A percentile compares a stretch with the other conserved stretches of the same genome.
Conservation (phyloP, 768 basidiomycete species). For the Serendipita sp. region DNA sequence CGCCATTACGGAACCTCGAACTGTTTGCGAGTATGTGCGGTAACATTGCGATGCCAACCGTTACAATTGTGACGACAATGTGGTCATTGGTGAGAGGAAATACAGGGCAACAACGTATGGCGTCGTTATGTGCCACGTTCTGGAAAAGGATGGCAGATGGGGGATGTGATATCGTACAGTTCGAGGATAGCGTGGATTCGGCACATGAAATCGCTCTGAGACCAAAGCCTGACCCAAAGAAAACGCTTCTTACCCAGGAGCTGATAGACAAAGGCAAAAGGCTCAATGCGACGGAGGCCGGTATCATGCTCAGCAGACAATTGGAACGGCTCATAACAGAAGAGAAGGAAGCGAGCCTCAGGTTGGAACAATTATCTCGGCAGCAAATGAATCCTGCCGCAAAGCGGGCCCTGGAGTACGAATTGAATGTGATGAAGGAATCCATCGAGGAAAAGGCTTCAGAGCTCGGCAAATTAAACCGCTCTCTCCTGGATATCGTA, state of each 20-base stretch:
- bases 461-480: background rate
- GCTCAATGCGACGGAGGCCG: background rate
- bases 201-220: background rate
- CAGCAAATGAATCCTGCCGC: background rate
- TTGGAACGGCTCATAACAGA: background rate
- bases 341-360: background rate
- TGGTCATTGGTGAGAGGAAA: background rate
- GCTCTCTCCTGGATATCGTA: background rate
- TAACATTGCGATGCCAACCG: background rate
- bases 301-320: background rate
- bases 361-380: background rate
- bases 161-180: background rate
- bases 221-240: background rate
- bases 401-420: background rate
- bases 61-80: background rate
- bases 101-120: background rate
- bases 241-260: background rate
- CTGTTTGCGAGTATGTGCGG: background rate
- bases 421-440: background rate
- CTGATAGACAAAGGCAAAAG: background rate
- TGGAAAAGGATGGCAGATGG: background rate
- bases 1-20: background rate
- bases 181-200: background rate
- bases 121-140: background rate
- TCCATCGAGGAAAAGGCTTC: background rate